Percentiles rank a stretch among this genome's conserved stretches.
Evolutionary conservation across 345 rosid species (phyloP).

Genomic region (Adansonia digitata): DNA sequence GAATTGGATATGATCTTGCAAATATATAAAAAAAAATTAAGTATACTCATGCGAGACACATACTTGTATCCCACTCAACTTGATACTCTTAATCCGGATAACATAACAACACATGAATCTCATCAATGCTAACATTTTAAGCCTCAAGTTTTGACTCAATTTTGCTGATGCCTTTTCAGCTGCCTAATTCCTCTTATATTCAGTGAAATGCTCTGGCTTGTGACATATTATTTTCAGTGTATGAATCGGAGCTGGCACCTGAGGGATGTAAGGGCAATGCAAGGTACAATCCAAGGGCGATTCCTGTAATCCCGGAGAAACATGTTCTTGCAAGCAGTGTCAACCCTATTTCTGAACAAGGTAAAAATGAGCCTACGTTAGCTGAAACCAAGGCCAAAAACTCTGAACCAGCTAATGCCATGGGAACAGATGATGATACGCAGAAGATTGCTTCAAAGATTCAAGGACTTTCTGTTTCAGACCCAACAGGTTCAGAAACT

Average conservation of each 20-base stretch:
- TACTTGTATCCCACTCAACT: too few relatives aligned
- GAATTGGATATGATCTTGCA: too few relatives aligned
- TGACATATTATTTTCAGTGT: constrained; percentile 31
- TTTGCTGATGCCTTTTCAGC: not conserved
- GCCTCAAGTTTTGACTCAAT: too few relatives aligned
- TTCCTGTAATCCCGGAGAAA: constrained; percentile 28
- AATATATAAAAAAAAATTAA: too few relatives aligned
- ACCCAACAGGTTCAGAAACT: constrained; percentile 11
- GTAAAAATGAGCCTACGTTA: constrained; percentile 11
- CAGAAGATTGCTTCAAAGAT: not conserved
- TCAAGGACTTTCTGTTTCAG: not conserved
- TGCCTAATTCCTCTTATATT: not conserved
- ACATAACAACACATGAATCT: not conserved
- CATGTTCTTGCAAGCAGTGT: constrained; percentile 23
- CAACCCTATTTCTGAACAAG: not conserved
- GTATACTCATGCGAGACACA: too few relatives aligned
- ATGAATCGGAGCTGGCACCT: constrained; percentile 52
- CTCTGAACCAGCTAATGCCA: not conserved
- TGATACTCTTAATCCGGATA: too few relatives aligned
- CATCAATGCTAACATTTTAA: too few relatives aligned
- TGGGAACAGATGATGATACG: not conserved
- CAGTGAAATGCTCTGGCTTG: not conserved
- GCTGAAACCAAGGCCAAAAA: constrained; percentile 22
- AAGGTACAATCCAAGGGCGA: constrained; percentile 34
- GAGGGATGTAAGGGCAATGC: constrained; percentile 32